Conservation (phyloP, 179 eudicot genomes). For the Camellia oleifera region DNA sequence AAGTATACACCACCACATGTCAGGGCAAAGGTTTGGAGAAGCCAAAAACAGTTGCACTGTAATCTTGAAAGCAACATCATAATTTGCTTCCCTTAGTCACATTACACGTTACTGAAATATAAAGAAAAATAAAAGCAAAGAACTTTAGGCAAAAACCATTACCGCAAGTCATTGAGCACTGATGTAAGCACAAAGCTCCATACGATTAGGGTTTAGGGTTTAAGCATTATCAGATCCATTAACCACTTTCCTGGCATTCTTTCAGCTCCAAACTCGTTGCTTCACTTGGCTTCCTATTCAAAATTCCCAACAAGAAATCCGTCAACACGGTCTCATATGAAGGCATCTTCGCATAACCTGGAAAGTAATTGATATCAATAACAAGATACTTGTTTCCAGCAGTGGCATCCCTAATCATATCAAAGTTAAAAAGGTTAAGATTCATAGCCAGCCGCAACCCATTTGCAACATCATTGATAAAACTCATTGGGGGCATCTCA, state of each 20-base stretch:
- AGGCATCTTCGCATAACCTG: conserved; percentile 67
- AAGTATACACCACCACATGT: too few relatives aligned
- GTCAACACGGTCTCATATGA: conserved; percentile 49
- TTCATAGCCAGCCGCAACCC: conserved; percentile 36
- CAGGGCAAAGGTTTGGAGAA: too few relatives aligned
- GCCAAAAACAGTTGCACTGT: too few relatives aligned
- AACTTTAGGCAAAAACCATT: neutral
- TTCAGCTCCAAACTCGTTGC: neutral
- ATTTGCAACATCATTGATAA: conserved; percentile 39
- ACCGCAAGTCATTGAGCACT: neutral
- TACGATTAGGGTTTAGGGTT: neutral
- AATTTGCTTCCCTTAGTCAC: neutral
- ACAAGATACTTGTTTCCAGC: conserved; percentile 35
- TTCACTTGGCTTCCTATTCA: conserved; percentile 21
- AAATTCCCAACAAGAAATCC: conserved; percentile 50
- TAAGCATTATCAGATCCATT: neutral
- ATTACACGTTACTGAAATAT: too few relatives aligned
- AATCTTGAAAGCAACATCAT: neutral
- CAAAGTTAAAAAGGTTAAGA: conserved; percentile 68
- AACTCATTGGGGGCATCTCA: conserved; percentile 41
- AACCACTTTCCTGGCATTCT: neutral
- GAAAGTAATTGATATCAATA: conserved; percentile 77
- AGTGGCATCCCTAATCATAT: conserved; percentile 53
- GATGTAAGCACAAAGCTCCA: neutral
- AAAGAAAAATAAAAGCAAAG: too few relatives aligned